phyloP scores from a whole-genome alignment of 2,329 filamentous ascomycete species.

The Ophiosphaerella herpotricha region DNA sequence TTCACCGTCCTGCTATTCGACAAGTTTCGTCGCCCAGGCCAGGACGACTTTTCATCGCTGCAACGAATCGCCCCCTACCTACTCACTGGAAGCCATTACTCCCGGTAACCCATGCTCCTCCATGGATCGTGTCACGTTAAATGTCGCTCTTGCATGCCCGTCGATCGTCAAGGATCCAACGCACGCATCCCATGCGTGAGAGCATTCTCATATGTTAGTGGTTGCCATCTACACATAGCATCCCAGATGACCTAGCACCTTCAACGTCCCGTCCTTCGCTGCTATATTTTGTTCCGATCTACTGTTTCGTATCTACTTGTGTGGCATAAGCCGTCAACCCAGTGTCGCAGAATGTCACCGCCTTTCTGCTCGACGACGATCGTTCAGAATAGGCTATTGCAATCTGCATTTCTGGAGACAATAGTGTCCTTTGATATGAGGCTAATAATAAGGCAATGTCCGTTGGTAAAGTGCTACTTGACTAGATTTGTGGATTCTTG shows the following conservation, averaged over 20 bases:
- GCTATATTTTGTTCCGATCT: background rate
- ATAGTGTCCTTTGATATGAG: too few species aligned
- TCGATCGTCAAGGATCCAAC: conserved; percentile 1
- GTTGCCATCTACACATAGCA: background rate
- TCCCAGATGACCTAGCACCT: background rate
- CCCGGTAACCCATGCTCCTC: background rate
- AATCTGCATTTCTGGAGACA: background rate
- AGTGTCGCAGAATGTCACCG: conserved; percentile 4
- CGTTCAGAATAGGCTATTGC: background rate
- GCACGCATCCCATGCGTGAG: background rate
- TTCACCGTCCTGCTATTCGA: conserved; percentile 16
- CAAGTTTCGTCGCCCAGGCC: conserved; percentile 11
- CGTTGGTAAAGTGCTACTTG: too few species aligned
- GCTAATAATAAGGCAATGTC: too few species aligned
- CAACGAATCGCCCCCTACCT: conserved; percentile 5
- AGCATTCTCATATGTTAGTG: background rate
- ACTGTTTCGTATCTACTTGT: background rate
- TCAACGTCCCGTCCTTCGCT: background rate
- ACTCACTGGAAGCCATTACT: conserved; percentile 4
- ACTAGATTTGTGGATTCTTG: too few species aligned
- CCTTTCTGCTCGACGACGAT: conserved; percentile 4
- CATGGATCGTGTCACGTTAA: background rate
- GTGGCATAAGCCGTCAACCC: background rate
- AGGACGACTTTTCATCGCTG: conserved; percentile 12
- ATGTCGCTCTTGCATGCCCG: background rate